Base-by-base conservation (phyloP, 306 rosid species). In the Adenanthera pavonina region DNA sequence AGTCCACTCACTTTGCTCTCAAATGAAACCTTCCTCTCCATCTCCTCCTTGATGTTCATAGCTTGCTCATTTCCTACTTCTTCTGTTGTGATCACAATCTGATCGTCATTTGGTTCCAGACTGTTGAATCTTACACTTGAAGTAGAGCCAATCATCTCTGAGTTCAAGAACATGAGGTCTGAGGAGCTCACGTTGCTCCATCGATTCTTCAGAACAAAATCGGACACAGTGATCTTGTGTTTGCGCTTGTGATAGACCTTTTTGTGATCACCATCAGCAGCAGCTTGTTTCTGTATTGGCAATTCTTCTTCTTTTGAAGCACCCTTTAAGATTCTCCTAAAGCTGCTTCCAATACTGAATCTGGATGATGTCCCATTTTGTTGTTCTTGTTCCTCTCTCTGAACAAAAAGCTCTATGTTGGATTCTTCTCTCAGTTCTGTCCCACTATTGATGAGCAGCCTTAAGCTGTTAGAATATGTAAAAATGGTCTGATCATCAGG, bases 101-200 rank as follows among this genome's bases (percentile, higher is more conserved):
- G 38, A 6, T 81, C 86, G 13, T 20, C 38, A 15, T 80, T 74
- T 4, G 61, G 60, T 48, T 83, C 91, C 57, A 69, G 16, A 66
- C 84, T 44, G 49, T 86, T 61, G 89, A 95, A 92, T 64, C 97
- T 89, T 15, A 72, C 30, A 89, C 97, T 93, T 78, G 98, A 91
- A 20, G 59, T 16, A 65, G 87, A 79, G 51, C 70, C 80, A 36
- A 95, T 80, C 97, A 95, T 86, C 78, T 95, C 97, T 0, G 97
- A 92, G 41, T 88, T 93, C 88, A 96, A 84, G 80, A 89, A 92
- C 89, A 93, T 85, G 73, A 96, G 86, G 84, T 96, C 99, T 2
- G 98, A 91, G 75, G 98, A 93, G 43, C 94, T 92, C 69, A 93
- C 88, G 61, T 86, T 89, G 81, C 99, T 96, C 99, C 99, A 96